Evolutionary conservation across 192 early-diverging fungal species (phyloP).

Genomic region (Spizellomyces punctatus): DNA sequence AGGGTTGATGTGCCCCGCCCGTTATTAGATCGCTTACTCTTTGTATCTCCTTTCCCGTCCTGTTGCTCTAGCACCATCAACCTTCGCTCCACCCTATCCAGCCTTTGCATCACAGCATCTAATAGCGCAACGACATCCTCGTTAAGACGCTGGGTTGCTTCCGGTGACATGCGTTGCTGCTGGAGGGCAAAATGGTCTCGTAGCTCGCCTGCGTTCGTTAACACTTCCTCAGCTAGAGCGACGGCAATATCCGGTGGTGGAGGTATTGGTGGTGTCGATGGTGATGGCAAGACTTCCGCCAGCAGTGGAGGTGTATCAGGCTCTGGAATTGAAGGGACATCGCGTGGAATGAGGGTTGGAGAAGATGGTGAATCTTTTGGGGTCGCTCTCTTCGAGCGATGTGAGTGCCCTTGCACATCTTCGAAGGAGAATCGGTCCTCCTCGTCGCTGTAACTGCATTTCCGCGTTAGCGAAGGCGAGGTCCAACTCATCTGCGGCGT

Average conservation of each 20-base stretch:
- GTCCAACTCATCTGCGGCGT: not conserved
- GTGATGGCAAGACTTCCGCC: not conserved
- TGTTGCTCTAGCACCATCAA: not conserved
- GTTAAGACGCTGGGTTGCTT: not conserved
- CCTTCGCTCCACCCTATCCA: not conserved
- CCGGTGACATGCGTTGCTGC: not conserved
- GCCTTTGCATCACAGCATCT: not conserved
- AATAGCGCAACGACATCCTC: not conserved
- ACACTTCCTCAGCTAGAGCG: conserved; percentile 4
- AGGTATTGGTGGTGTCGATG: not conserved
- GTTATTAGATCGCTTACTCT: not conserved
- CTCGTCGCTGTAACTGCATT: conserved; percentile 5
- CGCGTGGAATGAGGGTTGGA: not conserved
- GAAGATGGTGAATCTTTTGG: not conserved
- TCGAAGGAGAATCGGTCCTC: conserved; percentile 15
- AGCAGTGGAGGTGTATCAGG: not conserved
- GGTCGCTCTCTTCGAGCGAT: not conserved
- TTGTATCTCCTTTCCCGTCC: not conserved
- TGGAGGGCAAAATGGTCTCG: not conserved
- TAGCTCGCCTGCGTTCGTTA: not conserved
- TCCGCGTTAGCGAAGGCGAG: not conserved
- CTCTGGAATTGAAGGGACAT: conserved; percentile 6
- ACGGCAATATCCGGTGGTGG: conserved; percentile 2
- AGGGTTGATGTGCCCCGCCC: not conserved
- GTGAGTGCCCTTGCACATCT: not conserved